Percentiles rank a stretch among this genome's conserved stretches.
Conservation (phyloP, 2,329 filamentous ascomycete species). For the Colletotrichum filicis region DNA sequence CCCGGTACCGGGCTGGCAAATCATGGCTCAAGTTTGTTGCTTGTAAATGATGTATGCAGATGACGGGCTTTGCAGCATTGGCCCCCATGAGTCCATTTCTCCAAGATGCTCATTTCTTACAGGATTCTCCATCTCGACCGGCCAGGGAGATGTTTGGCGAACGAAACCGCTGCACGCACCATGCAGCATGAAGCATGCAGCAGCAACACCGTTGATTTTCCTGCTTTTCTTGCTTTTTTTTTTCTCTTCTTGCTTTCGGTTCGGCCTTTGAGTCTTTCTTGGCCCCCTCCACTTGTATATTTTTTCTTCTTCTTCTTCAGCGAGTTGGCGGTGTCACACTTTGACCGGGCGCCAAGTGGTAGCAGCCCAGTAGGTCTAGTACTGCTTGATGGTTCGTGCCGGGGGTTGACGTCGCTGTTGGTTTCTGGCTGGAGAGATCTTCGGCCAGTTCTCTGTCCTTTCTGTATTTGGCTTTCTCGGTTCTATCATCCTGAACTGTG, state of each 20-base stretch:
- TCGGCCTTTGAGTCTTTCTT: not conserved
- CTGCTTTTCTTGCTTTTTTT: not conserved
- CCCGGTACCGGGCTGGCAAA: constrained; percentile 9
- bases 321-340: not conserved
- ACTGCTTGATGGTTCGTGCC: not conserved
- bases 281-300: not conserved
- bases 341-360: not conserved
- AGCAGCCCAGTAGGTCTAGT: too few species aligned
- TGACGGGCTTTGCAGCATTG: not conserved
- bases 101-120: not conserved
- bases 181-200: not conserved
- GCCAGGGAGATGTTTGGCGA: constrained; percentile 27
- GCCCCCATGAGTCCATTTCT: not conserved
- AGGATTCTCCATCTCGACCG: not conserved
- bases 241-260: not conserved
- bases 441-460: not conserved
- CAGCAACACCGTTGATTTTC: not conserved
- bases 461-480: not conserved
- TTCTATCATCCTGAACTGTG: constrained; percentile 1
- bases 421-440: not conserved
- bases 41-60: not conserved
- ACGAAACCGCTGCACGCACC: constrained; percentile 12
- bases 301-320: not conserved
- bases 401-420: not conserved
- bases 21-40: not conserved